Evolutionary conservation across 2,329 filamentous ascomycete species (phyloP).

Genomic region (Pestalotiopsis sp.): DNA sequence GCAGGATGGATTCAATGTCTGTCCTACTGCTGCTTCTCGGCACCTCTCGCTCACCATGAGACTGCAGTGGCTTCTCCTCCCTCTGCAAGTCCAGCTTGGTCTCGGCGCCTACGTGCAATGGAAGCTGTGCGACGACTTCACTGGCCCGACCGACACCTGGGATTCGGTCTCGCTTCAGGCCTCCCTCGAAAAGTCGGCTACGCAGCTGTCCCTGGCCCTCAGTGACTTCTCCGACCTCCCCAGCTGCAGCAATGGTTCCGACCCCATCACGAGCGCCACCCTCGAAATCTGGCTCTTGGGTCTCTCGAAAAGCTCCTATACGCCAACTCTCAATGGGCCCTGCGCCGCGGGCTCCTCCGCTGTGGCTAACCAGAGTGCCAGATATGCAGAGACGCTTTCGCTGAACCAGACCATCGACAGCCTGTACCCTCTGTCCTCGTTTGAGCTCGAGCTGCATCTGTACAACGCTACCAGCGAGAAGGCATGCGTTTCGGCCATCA

Average conservation of each 20-base stretch:
- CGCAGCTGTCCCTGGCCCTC: neutral
- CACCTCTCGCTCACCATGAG: neutral
- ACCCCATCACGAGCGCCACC: neutral
- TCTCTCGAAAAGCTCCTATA: neutral
- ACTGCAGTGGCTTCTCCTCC: neutral
- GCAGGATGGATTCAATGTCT: neutral
- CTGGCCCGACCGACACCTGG: neutral
- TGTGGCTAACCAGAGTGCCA: neutral
- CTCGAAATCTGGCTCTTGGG: conserved; percentile 1
- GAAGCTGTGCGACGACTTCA: conserved; percentile 4
- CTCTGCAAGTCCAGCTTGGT: neutral
- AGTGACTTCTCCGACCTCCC: neutral
- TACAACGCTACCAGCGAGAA: neutral
- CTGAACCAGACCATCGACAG: neutral
- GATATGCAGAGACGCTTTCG: neutral
- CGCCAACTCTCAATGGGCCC: neutral
- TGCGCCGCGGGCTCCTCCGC: neutral
- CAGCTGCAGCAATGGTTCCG: neutral
- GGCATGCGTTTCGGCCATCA: neutral
- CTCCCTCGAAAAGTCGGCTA: neutral
- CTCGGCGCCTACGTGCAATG: conserved; percentile 3
- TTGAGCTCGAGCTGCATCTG: neutral
- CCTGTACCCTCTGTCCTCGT: neutral
- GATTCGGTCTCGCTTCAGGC: neutral
- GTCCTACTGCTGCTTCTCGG: neutral